These are phyloP conservation scores for Diospyros lotus DNA, from an alignment of 148 eudicot genomes.

Conservation along the genomic window DNA sequence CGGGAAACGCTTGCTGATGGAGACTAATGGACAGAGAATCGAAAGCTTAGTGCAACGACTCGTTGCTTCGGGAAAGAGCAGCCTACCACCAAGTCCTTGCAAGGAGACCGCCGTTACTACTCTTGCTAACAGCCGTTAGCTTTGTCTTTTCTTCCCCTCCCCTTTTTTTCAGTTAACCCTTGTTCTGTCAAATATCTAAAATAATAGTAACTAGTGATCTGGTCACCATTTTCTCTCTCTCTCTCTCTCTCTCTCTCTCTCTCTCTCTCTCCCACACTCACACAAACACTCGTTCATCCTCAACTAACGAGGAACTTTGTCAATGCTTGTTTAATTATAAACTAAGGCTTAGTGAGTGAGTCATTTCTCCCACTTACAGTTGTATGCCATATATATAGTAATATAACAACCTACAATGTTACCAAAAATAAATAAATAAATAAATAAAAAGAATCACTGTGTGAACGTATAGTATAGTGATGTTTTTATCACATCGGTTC, in stretches of 20 bases:
- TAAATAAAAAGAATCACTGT: too few species aligned
- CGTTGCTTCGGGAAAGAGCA: slow-evolving; percentile 44
- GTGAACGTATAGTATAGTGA: too few species aligned
- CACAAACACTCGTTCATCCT: too few species aligned
- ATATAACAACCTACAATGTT: too few species aligned
- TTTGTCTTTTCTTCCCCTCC: neutral
- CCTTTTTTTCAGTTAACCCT: neutral
- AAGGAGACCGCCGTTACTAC: slow-evolving; percentile 63
- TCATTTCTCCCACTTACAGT: too few species aligned
- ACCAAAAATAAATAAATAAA: too few species aligned
- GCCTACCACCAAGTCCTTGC: slow-evolving; percentile 89
- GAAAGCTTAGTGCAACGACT: slow-evolving; percentile 73
- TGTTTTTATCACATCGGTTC: too few species aligned
- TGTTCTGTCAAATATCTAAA: neutral
- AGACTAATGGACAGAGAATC: slow-evolving; percentile 75
- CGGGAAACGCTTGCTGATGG: slow-evolving; percentile 76
- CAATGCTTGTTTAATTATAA: too few species aligned
- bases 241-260: neutral
- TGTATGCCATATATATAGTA: too few species aligned
- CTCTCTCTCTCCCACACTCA: neutral
- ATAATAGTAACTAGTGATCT: neutral
- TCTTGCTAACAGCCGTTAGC: slow-evolving; percentile 49
- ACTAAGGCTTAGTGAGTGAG: too few species aligned
- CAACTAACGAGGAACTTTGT: too few species aligned
- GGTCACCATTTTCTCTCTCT: neutral